Evolutionary conservation across 2,329 filamentous ascomycete species (phyloP).

Genomic region (Botrytis cinerea): DNA sequence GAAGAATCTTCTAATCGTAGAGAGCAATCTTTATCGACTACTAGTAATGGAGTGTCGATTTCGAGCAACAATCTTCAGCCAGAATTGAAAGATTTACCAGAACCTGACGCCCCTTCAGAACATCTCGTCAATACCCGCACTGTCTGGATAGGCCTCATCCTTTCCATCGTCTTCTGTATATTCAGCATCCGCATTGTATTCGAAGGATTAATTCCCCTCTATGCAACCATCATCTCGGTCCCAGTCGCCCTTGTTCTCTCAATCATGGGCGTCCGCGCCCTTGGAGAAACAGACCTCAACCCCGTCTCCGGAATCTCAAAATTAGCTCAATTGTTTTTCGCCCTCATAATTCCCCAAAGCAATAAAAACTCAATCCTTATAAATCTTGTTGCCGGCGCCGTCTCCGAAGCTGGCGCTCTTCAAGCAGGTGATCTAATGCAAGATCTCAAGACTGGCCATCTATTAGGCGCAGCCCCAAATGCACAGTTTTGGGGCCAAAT

Average conservation of each 20-base stretch:
- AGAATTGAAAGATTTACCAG: conserved; percentile 38
- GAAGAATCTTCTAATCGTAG: conserved; percentile 23
- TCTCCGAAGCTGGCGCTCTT: conserved; percentile 80
- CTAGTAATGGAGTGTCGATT: conserved; percentile 16
- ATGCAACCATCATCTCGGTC: conserved; percentile 75
- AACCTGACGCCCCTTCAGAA: conserved; percentile 78
- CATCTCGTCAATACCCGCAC: conserved; percentile 75
- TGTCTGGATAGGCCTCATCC: conserved; percentile 72
- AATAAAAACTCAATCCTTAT: conserved; percentile 88
- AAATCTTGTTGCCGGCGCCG: conserved; percentile 89
- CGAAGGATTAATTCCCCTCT: conserved; percentile 75
- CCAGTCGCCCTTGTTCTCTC: conserved; percentile 80
- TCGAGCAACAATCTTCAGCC: not conserved
- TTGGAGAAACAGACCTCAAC: conserved; percentile 88
- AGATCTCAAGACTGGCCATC: conserved; percentile 92
- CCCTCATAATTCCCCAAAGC: conserved; percentile 78
- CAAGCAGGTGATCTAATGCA: conserved; percentile 97
- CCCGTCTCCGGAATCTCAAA: conserved; percentile 97
- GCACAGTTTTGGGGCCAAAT: conserved; percentile 97
- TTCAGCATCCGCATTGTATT: conserved; percentile 81
- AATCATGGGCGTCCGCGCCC: conserved; percentile 70
- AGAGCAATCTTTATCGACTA: conserved; percentile 26
- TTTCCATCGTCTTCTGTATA: conserved; percentile 80
- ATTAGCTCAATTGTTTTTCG: conserved; percentile 93
- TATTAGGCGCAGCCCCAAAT: conserved; percentile 87